Evolutionary conservation across 768 basidiomycete genomes (phyloP).

Genomic region (Tylopilus intermedius): DNA sequence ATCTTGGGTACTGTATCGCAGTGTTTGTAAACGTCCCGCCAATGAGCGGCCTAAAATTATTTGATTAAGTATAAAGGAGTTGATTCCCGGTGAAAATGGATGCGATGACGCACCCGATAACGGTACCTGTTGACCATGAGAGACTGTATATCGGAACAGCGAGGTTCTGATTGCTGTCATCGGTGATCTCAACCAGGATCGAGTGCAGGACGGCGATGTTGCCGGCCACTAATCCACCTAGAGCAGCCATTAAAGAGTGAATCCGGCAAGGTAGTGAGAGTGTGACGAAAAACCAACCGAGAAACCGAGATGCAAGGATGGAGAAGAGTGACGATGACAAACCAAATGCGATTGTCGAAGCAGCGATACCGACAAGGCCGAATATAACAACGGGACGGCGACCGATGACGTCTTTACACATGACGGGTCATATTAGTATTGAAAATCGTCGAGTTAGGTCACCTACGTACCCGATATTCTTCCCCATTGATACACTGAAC

Average conservation of each 20-base stretch:
- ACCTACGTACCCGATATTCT: not conserved
- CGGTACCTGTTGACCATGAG: not conserved
- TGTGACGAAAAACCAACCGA: not conserved
- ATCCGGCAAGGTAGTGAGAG: not conserved
- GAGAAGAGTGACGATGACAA: not conserved
- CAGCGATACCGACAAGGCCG: not conserved
- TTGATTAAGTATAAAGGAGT: no score
- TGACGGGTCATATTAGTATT: not conserved
- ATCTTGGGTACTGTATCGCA: not conserved
- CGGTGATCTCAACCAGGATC: no score
- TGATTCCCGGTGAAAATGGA: no score
- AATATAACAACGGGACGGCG: not conserved
- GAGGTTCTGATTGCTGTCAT: not conserved
- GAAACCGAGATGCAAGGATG: not conserved
- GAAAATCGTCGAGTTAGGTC: not conserved
- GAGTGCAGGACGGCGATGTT: not conserved
- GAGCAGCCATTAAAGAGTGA: not conserved
- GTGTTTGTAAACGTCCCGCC: not conserved
- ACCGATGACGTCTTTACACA: not conserved
- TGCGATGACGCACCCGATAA: not conserved
- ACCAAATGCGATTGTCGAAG: not conserved
- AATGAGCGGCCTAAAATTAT: no score
- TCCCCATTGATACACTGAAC: no score
- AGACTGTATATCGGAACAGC: not conserved
- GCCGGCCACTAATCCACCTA: not conserved